Evolutionary conservation across 1,139 yeast species (phyloP).

Genomic region (Taphrina deformans): DNA sequence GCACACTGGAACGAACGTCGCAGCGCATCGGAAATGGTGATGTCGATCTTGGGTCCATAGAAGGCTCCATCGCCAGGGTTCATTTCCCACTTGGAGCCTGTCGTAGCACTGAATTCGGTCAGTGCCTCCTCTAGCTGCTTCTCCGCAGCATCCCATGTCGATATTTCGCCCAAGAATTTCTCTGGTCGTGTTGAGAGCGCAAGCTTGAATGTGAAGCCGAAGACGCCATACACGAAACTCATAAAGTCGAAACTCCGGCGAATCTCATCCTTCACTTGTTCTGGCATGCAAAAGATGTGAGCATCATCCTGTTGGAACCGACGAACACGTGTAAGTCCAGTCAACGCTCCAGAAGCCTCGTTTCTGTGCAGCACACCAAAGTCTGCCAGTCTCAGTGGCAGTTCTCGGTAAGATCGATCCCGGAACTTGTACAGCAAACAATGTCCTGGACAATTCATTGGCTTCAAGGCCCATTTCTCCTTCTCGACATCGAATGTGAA

Average conservation of each 20-base stretch:
- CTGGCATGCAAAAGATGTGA: slow-evolving; percentile 85
- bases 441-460: slow-evolving; percentile 99
- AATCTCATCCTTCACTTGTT: slow-evolving; percentile 80
- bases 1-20: slow-evolving; percentile 91
- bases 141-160: slow-evolving; percentile 87
- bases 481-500: slow-evolving; percentile 49
- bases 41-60: slow-evolving; percentile 90
- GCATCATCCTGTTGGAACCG: slow-evolving; percentile 99
- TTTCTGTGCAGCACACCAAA: slow-evolving; percentile 93
- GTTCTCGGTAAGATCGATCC: slow-evolving; percentile 83
- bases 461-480: slow-evolving; percentile 69
- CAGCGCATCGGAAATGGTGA: slow-evolving; percentile 77
- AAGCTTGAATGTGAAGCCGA: slow-evolving; percentile 73
- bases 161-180: slow-evolving; percentile 75
- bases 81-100: slow-evolving; percentile 57
- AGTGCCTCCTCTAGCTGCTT: slow-evolving; percentile 64
- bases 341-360: slow-evolving; percentile 90
- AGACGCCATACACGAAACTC: slow-evolving; percentile 73
- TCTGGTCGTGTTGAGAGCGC: slow-evolving; percentile 88
- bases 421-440: slow-evolving; percentile 79
- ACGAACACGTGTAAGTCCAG: slow-evolving; percentile 92
- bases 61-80: slow-evolving; percentile 97
- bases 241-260: slow-evolving; percentile 70
- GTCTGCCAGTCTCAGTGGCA: slow-evolving; percentile 88
- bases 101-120: slow-evolving; percentile 52